Evolutionary conservation across 1,284 basidiomycete species (phyloP).

Genomic region (Ganoderma meredithae): DNA sequence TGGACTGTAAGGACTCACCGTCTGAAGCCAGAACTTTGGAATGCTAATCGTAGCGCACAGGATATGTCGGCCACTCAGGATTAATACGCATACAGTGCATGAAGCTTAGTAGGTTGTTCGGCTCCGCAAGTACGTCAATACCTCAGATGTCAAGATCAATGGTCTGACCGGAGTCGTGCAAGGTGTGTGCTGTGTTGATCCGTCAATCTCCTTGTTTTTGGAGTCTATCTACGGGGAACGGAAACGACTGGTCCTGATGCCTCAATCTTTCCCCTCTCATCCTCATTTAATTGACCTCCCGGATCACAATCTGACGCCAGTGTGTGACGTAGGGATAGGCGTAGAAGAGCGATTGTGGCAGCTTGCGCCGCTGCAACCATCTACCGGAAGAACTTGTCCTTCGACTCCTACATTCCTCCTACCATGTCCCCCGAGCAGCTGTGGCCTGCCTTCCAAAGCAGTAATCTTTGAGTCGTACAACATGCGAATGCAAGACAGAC

Average conservation of each 20-base stretch:
- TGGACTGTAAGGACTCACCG: no score
- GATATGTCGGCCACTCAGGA: not conserved
- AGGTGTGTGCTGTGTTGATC: no score
- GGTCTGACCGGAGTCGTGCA: no score
- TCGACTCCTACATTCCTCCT: constrained; percentile 6
- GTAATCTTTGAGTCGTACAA: not conserved
- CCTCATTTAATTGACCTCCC: not conserved
- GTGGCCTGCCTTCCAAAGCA: not conserved
- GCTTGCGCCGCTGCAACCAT: not conserved
- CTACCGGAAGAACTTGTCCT: not conserved
- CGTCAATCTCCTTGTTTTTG: no score
- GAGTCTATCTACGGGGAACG: no score
- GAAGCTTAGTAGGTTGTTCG: not conserved
- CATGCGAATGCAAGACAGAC: not conserved
- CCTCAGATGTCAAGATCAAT: no score
- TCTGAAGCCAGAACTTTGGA: not conserved
- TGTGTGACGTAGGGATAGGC: not conserved
- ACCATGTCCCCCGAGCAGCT: constrained; percentile 1
- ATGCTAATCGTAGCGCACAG: not conserved
- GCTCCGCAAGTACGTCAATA: no score
- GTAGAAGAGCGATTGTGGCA: not conserved
- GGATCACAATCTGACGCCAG: not conserved
- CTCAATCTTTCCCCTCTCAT: not conserved
- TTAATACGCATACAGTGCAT: not conserved
- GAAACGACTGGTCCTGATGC: no score